Conservation (phyloP, 257 asterid species). For the Apocynum venetum region DNA sequence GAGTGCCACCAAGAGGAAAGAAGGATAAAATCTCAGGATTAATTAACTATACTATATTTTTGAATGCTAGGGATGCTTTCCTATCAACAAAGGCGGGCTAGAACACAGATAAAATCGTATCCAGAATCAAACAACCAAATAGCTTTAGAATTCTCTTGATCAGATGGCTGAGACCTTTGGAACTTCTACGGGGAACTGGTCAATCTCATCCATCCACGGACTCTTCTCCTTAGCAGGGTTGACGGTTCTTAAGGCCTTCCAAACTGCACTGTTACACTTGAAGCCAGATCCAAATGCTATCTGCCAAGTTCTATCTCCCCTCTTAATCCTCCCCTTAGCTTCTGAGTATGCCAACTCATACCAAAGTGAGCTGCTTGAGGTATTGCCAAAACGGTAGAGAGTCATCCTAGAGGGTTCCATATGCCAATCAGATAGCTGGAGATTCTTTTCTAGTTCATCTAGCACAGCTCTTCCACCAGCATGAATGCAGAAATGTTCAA, state of each 20-base stretch:
- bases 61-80: not conserved
- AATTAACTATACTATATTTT: not conserved
- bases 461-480: constrained; percentile 87
- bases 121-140: not conserved
- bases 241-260: constrained; percentile 68
- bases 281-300: constrained; percentile 86
- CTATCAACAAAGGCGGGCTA: not conserved
- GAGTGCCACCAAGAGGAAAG: not conserved
- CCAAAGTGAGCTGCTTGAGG: constrained; percentile 87
- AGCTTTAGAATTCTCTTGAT: not conserved
- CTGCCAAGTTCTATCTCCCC: constrained; percentile 84
- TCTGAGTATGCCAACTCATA: constrained; percentile 64
- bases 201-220: constrained; percentile 41
- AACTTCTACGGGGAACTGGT: constrained; percentile 34
- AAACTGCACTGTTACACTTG: constrained; percentile 84
- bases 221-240: constrained; percentile 39
- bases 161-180: constrained; percentile 29
- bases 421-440: constrained; percentile 69
- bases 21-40: not conserved
- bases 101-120: not conserved
- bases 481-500: constrained; percentile 83
- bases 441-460: constrained; percentile 72
- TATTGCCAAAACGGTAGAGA: constrained; percentile 69
- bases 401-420: constrained; percentile 89
- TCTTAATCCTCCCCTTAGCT: constrained; percentile 74